Conservation (phyloP, 2,329 filamentous ascomycete species). For the Pezicula carpinea region DNA sequence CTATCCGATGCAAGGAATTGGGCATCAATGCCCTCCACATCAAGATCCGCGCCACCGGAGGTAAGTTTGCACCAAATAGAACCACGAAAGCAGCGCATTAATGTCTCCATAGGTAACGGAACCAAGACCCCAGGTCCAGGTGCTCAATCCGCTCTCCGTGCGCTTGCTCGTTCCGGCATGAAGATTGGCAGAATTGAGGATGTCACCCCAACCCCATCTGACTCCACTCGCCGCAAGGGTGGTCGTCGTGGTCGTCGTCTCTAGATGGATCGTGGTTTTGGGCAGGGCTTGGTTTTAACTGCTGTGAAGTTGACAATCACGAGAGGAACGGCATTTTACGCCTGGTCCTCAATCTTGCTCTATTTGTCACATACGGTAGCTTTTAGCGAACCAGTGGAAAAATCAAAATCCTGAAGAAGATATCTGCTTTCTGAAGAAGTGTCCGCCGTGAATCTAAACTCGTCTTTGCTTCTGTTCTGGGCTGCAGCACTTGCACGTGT, state of each 20-base stretch:
- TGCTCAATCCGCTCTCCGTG: conserved; percentile 98
- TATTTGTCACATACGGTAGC: conserved; percentile 41
- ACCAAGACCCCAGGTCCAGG: conserved; percentile 99
- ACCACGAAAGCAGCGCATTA: conserved; percentile 2
- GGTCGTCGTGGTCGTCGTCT: conserved; percentile 99
- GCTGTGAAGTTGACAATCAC: conserved; percentile 66
- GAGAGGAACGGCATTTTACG: conserved; percentile 64
- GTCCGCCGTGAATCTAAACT: too few species aligned
- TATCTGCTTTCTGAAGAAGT: not conserved
- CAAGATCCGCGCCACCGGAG: conserved; percentile 99
- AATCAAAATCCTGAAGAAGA: conserved; percentile 13
- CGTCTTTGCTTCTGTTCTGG: too few species aligned
- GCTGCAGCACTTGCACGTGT: too few species aligned
- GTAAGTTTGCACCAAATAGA: conserved; percentile 41
- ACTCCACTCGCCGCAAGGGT: conserved; percentile 99
- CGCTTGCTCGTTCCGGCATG: conserved; percentile 98
- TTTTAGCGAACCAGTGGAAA: conserved; percentile 28
- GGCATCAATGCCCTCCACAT: conserved; percentile 97
- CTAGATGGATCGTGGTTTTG: conserved; percentile 48
- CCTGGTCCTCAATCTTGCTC: conserved; percentile 59
- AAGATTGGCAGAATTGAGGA: conserved; percentile 99
- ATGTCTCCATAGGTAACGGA: conserved; percentile 69
- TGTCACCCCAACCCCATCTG: conserved; percentile 97
- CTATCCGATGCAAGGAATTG: conserved; percentile 80
- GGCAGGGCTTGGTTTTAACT: conserved; percentile 38